Percentiles rank a stretch among this genome's conserved stretches.
Conservation (phyloP, 1,139 yeast genomes). For the Candida sp. region DNA sequence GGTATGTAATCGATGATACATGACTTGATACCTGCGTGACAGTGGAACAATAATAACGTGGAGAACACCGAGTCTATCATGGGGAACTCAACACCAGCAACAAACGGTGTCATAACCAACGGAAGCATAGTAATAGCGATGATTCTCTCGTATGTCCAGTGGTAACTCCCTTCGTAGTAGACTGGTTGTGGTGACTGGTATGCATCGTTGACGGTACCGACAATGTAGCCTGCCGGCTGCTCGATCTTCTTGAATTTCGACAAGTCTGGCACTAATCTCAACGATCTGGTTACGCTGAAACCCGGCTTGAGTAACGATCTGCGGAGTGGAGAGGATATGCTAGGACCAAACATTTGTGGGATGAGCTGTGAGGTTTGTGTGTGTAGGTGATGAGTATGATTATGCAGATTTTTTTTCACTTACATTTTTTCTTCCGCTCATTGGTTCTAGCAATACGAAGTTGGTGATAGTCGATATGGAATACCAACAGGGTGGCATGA, state of each 20-base stretch:
- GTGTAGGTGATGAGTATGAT: not conserved
- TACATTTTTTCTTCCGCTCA: not conserved
- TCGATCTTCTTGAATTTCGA: slow-evolving; percentile 56
- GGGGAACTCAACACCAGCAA: slow-evolving; percentile 67
- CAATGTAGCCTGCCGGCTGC: slow-evolving; percentile 73
- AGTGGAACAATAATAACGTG: slow-evolving; percentile 68
- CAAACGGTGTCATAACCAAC: slow-evolving; percentile 71
- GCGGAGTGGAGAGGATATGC: not conserved
- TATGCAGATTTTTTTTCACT: slow-evolving; percentile 1
- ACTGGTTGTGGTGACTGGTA: slow-evolving; percentile 64
- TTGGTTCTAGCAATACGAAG: too few species aligned
- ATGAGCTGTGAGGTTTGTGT: not conserved
- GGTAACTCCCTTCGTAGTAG: slow-evolving; percentile 79
- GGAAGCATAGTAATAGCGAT: slow-evolving; percentile 78
- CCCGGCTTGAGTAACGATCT: slow-evolving; percentile 5
- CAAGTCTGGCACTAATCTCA: slow-evolving; percentile 50
- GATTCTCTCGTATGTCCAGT: slow-evolving; percentile 85
- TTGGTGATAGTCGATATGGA: too few species aligned
- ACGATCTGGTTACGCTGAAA: slow-evolving; percentile 15
- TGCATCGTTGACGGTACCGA: slow-evolving; percentile 85
- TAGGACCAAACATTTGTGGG: not conserved
- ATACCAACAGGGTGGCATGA: too few species aligned
- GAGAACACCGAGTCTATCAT: slow-evolving; percentile 72
- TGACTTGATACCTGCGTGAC: slow-evolving; percentile 81
- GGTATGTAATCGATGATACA: slow-evolving; percentile 94